phyloP scores from a whole-genome alignment of 2,329 filamentous ascomycete species.

The Colletotrichum euphorbiae region DNA sequence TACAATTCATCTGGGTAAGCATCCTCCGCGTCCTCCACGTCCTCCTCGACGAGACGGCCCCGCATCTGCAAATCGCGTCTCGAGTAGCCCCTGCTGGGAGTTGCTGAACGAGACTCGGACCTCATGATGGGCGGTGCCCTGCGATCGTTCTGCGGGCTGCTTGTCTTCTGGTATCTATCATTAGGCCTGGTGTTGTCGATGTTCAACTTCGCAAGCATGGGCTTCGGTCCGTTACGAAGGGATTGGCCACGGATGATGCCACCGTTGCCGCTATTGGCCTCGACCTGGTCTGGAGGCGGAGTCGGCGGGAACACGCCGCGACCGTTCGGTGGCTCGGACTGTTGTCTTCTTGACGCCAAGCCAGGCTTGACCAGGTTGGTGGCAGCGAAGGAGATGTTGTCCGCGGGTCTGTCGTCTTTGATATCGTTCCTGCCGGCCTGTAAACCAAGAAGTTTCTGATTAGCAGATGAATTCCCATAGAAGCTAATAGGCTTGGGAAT shows the following conservation, averaged over 20 bases:
- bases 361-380: slow-evolving; percentile 93
- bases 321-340: slow-evolving; percentile 81
- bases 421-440: slow-evolving; percentile 64
- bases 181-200: slow-evolving; percentile 65
- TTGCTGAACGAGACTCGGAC: slow-evolving; percentile 58
- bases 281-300: slow-evolving; percentile 92
- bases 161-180: slow-evolving; percentile 66
- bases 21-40: slow-evolving; percentile 72
- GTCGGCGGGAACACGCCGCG: slow-evolving; percentile 95
- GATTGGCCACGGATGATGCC: slow-evolving; percentile 66
- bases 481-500: slow-evolving; percentile 7
- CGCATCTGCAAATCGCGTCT: slow-evolving; percentile 39
- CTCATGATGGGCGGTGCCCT: slow-evolving; percentile 45
- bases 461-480: slow-evolving; percentile 39
- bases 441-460: slow-evolving; percentile 42
- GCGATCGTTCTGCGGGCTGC: slow-evolving; percentile 52
- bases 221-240: slow-evolving; percentile 71
- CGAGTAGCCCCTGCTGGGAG: slow-evolving; percentile 52
- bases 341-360: slow-evolving; percentile 82
- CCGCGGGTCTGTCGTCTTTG: slow-evolving; percentile 83
- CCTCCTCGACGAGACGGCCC: slow-evolving; percentile 49
- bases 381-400: slow-evolving; percentile 91
- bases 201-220: slow-evolving; percentile 71
- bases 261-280: slow-evolving; percentile 51
- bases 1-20: slow-evolving; percentile 79